Percentiles rank a stretch among this genome's conserved stretches.
Conservation (phyloP, 2,329 filamentous ascomycete species). For the Ceratocystis harringtonii region DNA sequence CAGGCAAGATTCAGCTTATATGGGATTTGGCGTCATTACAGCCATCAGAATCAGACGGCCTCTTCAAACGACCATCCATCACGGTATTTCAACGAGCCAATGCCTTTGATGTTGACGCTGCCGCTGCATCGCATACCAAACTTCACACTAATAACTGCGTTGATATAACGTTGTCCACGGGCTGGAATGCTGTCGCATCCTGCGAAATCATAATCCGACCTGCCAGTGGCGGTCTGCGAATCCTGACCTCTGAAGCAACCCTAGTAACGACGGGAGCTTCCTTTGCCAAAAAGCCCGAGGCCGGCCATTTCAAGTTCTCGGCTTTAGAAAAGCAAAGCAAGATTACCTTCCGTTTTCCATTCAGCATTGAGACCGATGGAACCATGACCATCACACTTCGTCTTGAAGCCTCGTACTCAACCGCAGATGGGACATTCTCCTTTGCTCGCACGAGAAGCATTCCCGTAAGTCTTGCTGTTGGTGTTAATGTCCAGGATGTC, state of each 20-base stretch:
- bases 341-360: slow-evolving; percentile 56
- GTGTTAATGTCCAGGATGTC: slow-evolving; percentile 91
- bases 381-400: slow-evolving; percentile 50
- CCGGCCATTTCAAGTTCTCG: slow-evolving; percentile 38
- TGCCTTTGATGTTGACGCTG: slow-evolving; percentile 53
- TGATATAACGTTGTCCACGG: slow-evolving; percentile 56
- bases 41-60: slow-evolving; percentile 31
- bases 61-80: slow-evolving; percentile 47
- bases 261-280: slow-evolving; percentile 29
- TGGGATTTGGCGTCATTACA: slow-evolving; percentile 45
- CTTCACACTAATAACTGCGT: slow-evolving; percentile 66
- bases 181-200: slow-evolving; percentile 52
- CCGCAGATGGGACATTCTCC: slow-evolving; percentile 46
- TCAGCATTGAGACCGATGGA: slow-evolving; percentile 51
- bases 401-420: slow-evolving; percentile 62
- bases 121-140: slow-evolving; percentile 54
- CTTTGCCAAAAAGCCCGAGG: slow-evolving; percentile 36
- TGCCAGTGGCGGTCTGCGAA: slow-evolving; percentile 49
- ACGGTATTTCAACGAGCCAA: slow-evolving; percentile 57
- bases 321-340: slow-evolving; percentile 31
- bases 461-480: slow-evolving; percentile 63
- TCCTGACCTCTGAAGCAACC: slow-evolving; percentile 45
- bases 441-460: slow-evolving; percentile 46
- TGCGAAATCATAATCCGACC: slow-evolving; percentile 48
- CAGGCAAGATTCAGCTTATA: slow-evolving; percentile 48